These are phyloP conservation scores for Dalbergia cultrata DNA, from an alignment of 306 rosid species.

Conservation along the genomic window DNA sequence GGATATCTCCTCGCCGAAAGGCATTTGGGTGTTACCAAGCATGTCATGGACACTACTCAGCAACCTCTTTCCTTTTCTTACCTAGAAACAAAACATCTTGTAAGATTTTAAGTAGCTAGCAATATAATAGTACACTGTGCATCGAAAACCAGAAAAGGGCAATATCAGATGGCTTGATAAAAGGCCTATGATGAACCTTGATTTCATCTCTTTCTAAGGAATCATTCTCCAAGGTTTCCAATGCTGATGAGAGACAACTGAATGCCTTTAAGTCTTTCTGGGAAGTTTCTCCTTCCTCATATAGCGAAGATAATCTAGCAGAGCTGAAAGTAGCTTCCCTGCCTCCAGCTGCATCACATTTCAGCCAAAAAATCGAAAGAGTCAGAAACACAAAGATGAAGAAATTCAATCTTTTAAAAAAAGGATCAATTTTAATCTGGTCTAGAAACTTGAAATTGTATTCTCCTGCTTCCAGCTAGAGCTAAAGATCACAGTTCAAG, in stretches of 20 bases:
- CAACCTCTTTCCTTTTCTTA: conserved; percentile 53
- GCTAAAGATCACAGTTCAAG: background rate
- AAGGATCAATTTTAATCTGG: background rate
- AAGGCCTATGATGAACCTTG: conserved; percentile 51
- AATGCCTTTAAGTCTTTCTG: conserved; percentile 63
- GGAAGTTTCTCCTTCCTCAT: conserved; percentile 68
- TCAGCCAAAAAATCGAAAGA: conserved; percentile 27
- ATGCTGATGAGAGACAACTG: conserved; percentile 57
- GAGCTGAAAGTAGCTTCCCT: conserved; percentile 63
- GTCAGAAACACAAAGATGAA: conserved; percentile 1
- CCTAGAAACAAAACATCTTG: conserved; percentile 51
- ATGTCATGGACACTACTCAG: conserved; percentile 42
- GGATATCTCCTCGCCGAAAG: conserved; percentile 48
- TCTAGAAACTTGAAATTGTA: background rate
- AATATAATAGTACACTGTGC: background rate
- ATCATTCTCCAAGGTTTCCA: conserved; percentile 55
- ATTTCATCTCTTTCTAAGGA: conserved; percentile 60
- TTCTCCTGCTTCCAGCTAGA: background rate
- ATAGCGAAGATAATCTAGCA: conserved; percentile 65
- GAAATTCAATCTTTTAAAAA: background rate
- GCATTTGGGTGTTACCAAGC: conserved; percentile 45
- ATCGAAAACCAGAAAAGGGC: background rate
- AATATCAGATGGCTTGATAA: conserved; percentile 12
- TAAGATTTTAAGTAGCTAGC: conserved; percentile 34
- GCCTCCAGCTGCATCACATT: conserved; percentile 65